Percentiles rank a stretch among this genome's conserved stretches.
Evolutionary conservation across 2,329 filamentous ascomycete genomes (phyloP).

Genomic region (Penicillium decumbens): DNA sequence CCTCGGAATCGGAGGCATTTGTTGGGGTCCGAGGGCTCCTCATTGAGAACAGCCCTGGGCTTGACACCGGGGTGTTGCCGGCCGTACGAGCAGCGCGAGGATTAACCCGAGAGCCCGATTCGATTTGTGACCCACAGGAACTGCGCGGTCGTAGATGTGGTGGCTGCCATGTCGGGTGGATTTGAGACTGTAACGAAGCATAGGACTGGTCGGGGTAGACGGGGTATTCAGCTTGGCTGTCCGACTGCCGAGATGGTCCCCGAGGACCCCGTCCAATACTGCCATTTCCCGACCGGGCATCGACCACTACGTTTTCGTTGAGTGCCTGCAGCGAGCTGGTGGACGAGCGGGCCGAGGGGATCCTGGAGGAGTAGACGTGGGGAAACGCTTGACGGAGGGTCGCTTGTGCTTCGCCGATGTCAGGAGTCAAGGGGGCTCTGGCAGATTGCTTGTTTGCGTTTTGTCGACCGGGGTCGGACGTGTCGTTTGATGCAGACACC

Average conservation of each 20-base stretch:
- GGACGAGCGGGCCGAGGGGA: slow-evolving; percentile 41
- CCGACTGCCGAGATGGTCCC: slow-evolving; percentile 29
- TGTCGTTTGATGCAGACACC: slow-evolving; percentile 20
- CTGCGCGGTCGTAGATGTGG: slow-evolving; percentile 41
- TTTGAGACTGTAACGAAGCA: slow-evolving; percentile 43
- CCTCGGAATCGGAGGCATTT: slow-evolving; percentile 36
- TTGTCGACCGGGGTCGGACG: slow-evolving; percentile 15
- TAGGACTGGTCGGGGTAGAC: slow-evolving; percentile 49
- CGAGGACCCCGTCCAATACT: slow-evolving; percentile 24
- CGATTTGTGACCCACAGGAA: slow-evolving; percentile 42
- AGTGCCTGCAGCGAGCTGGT: slow-evolving; percentile 43
- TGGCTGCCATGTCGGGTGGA: slow-evolving; percentile 39
- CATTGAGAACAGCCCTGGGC: slow-evolving; percentile 45
- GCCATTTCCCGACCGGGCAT: slow-evolving; percentile 33
- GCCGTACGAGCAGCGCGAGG: slow-evolving; percentile 38
- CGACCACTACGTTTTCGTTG: slow-evolving; percentile 36
- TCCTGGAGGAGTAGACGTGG: slow-evolving; percentile 33
- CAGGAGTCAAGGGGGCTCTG: slow-evolving; percentile 24
- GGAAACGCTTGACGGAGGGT: slow-evolving; percentile 32
- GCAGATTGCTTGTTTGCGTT: slow-evolving; percentile 25
- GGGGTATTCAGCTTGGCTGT: slow-evolving; percentile 35
- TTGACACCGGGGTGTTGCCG: slow-evolving; percentile 47
- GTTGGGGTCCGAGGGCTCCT: slow-evolving; percentile 32
- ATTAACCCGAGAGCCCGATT: slow-evolving; percentile 21
- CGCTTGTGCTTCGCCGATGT: slow-evolving; percentile 29